Conservation (phyloP, 179 eudicot species). For the Patellifolia procumbens region DNA sequence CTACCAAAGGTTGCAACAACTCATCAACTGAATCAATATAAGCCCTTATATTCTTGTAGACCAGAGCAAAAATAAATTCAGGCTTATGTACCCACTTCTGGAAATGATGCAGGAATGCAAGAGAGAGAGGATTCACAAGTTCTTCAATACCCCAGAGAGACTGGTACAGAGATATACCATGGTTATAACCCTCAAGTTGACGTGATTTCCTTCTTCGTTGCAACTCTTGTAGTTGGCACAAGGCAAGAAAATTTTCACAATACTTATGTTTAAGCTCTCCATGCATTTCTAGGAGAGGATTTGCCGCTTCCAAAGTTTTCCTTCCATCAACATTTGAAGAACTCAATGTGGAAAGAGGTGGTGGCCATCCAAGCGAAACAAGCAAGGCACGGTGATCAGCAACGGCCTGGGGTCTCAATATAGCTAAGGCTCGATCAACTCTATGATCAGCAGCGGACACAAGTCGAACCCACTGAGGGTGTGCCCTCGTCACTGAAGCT, state of each 20-base stretch:
- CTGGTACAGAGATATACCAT: slow-evolving; percentile 53
- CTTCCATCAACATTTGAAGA: slow-evolving; percentile 47
- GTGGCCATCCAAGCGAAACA: slow-evolving; percentile 89
- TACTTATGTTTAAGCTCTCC: slow-evolving; percentile 76
- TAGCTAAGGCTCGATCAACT: slow-evolving; percentile 82
- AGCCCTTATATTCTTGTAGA: slow-evolving; percentile 74
- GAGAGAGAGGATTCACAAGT: slow-evolving; percentile 74
- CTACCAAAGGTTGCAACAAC: slow-evolving; percentile 85
- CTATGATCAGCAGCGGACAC: slow-evolving; percentile 88
- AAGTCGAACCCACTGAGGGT: slow-evolving; percentile 80
- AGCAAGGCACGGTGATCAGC: slow-evolving; percentile 88
- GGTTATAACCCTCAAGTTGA: slow-evolving; percentile 67
- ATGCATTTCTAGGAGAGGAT: slow-evolving; percentile 73
- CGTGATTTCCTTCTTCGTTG: slow-evolving; percentile 76
- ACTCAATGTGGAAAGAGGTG: slow-evolving; percentile 61
- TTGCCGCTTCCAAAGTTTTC: slow-evolving; percentile 46
- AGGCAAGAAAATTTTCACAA: slow-evolving; percentile 74
- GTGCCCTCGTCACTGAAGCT: slow-evolving; percentile 57
- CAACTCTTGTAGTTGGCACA: slow-evolving; percentile 79
- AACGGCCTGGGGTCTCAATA: slow-evolving; percentile 83
- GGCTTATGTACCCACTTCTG: slow-evolving; percentile 85
- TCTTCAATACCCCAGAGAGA: slow-evolving; percentile 96
- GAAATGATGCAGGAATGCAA: slow-evolving; percentile 78
- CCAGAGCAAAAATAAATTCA: slow-evolving; percentile 82
- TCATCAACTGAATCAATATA: slow-evolving; percentile 90